These are phyloP conservation scores for Purshia tridentata DNA, from an alignment of 306 rosid species.

Conservation along the genomic window DNA sequence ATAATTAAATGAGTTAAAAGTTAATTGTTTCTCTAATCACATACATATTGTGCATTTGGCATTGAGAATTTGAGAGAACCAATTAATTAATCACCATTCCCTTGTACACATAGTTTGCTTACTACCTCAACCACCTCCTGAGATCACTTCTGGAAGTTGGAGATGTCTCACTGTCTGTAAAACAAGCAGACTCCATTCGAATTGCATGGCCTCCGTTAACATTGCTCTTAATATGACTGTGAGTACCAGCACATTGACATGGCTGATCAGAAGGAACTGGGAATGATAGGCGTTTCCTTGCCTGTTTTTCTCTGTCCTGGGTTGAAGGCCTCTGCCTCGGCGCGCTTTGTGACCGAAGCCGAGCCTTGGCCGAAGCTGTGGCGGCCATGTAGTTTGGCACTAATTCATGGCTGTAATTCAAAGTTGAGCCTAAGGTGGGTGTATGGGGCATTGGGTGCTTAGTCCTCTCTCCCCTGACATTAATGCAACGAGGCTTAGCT, in stretches of 20 bases:
- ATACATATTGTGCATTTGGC: background rate
- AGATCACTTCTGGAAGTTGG: constrained; percentile 23
- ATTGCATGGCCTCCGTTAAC: constrained; percentile 3
- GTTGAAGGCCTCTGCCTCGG: constrained; percentile 44
- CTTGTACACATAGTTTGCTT: too few species aligned
- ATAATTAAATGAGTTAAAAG: too few species aligned
- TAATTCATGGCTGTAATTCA: background rate
- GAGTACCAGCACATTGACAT: too few species aligned
- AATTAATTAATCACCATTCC: background rate
- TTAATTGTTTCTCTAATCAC: background rate
- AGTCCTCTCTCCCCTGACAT: background rate
- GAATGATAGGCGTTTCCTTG: constrained; percentile 44
- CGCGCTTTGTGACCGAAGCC: constrained; percentile 46
- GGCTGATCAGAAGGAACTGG: constrained; percentile 17
- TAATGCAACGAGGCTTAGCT: constrained; percentile 40
- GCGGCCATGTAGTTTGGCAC: constrained; percentile 54
- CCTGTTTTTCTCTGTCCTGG: constrained; percentile 27
- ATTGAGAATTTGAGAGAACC: background rate
- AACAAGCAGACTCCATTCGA: constrained; percentile 21
- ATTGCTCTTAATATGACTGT: background rate
- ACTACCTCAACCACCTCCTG: constrained; percentile 26
- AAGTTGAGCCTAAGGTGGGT: background rate
- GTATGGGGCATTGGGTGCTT: constrained; percentile 9
- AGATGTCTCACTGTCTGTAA: constrained; percentile 36
- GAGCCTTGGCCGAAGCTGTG: constrained; percentile 53